These are phyloP conservation scores for Calonectria pteridis DNA, from an alignment of 2,329 filamentous ascomycete genomes.

Conservation along the genomic window DNA sequence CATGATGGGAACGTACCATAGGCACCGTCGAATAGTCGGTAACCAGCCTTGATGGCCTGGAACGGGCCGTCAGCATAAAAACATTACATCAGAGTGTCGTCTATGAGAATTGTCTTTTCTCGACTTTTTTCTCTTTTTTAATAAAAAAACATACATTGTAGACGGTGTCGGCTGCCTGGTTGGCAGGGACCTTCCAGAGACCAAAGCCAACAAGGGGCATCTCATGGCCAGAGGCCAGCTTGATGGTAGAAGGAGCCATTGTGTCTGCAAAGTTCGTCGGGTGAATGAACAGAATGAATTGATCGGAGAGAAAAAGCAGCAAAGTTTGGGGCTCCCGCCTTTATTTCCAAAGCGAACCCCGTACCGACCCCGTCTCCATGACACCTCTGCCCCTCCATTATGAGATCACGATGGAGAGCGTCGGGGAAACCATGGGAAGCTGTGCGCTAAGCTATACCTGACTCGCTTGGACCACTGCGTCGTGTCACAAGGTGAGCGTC, in stretches of 20 bases:
- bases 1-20: slow-evolving; percentile 45
- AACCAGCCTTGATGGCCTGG: slow-evolving; percentile 64
- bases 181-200: slow-evolving; percentile 75
- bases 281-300: not conserved
- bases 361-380: slow-evolving; percentile 23
- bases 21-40: slow-evolving; percentile 65
- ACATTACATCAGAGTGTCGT: not conserved
- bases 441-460: slow-evolving; percentile 31
- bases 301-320: not conserved
- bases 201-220: slow-evolving; percentile 67
- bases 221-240: slow-evolving; percentile 42
- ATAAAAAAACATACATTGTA: slow-evolving; percentile 60
- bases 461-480: slow-evolving; percentile 12
- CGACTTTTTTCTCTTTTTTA: slow-evolving; percentile 12
- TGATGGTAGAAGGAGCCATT: slow-evolving; percentile 38
- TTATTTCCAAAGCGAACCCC: slow-evolving; percentile 12
- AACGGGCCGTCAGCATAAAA: not conserved
- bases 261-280: slow-evolving; percentile 11
- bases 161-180: slow-evolving; percentile 64
- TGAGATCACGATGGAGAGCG: slow-evolving; percentile 18
- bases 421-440: slow-evolving; percentile 20
- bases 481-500: slow-evolving; percentile 16
- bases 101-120: not conserved
- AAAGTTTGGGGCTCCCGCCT: slow-evolving; percentile 9
- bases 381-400: slow-evolving; percentile 27